Evolutionary conservation across 345 rosid genomes (phyloP).

Genomic region (Corchorus capsularis): DNA sequence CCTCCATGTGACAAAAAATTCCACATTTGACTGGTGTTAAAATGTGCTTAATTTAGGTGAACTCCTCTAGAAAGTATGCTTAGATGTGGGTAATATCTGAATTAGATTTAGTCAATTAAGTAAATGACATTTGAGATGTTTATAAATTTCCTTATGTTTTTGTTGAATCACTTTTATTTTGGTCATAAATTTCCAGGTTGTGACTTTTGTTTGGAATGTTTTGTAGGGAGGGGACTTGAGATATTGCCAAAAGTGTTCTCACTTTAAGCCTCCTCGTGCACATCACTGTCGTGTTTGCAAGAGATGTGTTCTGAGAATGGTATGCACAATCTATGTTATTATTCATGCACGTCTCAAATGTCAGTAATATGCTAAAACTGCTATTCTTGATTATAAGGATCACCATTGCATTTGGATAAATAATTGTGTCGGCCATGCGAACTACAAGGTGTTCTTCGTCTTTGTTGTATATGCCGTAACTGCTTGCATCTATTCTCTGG

Average conservation of each 20-base stretch:
- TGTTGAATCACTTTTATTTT: not conserved
- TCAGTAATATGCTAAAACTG: constrained; percentile 33
- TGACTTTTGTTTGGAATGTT: constrained; percentile 25
- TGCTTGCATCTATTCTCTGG: constrained; percentile 82
- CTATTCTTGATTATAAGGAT: constrained; percentile 67
- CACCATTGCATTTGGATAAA: constrained; percentile 98
- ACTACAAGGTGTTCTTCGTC: constrained; percentile 86
- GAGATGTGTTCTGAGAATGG: constrained; percentile 93
- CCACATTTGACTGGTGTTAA: not conserved
- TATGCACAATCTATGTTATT: constrained; percentile 38
- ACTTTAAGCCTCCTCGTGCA: constrained; percentile 87
- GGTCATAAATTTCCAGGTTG: constrained; percentile 7
- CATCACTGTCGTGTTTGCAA: constrained; percentile 95
- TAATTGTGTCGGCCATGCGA: constrained; percentile 91
- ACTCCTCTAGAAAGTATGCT: not conserved
- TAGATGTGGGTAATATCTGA: not conserved
- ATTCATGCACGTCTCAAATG: constrained; percentile 22
- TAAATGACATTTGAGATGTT: not conserved
- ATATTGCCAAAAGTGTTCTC: constrained; percentile 89
- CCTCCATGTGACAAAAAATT: constrained; percentile 1
- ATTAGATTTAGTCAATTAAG: not conserved
- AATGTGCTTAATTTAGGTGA: not conserved
- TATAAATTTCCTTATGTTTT: not conserved
- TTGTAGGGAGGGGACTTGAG: constrained; percentile 94
- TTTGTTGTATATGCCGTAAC: constrained; percentile 74